Evolutionary conservation across 352 stramenopile species (phyloP).

Genomic region (Achlya hypogyna): DNA sequence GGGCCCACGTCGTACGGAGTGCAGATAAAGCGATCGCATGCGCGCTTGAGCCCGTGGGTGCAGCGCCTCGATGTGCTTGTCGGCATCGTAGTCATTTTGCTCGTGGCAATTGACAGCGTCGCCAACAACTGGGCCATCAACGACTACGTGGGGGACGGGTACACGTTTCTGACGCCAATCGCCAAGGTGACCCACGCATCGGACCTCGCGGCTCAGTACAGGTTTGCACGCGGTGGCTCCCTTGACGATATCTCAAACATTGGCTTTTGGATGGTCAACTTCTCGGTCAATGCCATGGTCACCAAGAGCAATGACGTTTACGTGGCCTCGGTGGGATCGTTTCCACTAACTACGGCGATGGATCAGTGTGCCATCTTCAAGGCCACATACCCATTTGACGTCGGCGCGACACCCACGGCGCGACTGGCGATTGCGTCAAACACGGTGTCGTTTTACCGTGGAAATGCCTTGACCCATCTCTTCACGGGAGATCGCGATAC

Average conservation of each 20-base stretch:
- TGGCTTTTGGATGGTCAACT: constrained; percentile 4
- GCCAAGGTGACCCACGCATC: not conserved
- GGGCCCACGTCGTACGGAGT: not conserved
- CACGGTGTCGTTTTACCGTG: constrained; percentile 4
- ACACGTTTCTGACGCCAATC: constrained; percentile 10
- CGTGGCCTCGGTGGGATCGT: not conserved
- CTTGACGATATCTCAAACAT: constrained; percentile 3
- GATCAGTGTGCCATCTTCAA: not conserved
- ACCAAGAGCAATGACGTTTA: not conserved
- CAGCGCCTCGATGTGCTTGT: not conserved
- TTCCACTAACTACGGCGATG: not conserved
- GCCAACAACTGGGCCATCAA: constrained; percentile 21
- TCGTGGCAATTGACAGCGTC: constrained; percentile 10
- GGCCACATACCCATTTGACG: not conserved
- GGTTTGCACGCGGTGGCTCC: not conserved
- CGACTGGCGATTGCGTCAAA: not conserved
- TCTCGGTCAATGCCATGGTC: not conserved
- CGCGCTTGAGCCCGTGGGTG: not conserved
- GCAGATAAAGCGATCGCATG: not conserved
- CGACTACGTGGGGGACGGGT: constrained; percentile 6
- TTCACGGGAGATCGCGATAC: not conserved
- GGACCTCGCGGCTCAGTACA: not conserved
- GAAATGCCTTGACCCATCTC: not conserved
- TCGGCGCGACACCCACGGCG: not conserved
- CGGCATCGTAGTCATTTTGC: not conserved